These are phyloP conservation scores for Hysterangium stoloniferum DNA, from an alignment of 768 basidiomycete genomes.

Conservation along the genomic window DNA sequence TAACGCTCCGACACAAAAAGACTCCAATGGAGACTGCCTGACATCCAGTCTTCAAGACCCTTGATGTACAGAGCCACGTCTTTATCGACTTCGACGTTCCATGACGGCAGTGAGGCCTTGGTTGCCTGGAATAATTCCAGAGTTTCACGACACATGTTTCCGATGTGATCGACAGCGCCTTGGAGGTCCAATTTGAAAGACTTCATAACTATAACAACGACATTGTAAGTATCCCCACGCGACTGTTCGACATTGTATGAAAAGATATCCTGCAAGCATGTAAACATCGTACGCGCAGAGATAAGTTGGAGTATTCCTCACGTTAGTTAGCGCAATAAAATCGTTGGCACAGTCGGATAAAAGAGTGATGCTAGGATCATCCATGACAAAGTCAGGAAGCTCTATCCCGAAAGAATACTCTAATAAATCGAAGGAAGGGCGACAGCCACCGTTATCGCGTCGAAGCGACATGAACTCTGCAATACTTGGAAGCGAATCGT, in stretches of 20 bases:
- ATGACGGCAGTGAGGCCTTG: constrained; percentile 34
- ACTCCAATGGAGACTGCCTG: constrained; percentile 68
- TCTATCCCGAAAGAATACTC: constrained; percentile 12
- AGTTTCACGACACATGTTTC: constrained; percentile 28
- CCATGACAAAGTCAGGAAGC: constrained; percentile 17
- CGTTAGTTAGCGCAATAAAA: constrained; percentile 13
- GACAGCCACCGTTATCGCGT: constrained; percentile 3
- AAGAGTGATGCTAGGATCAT: constrained; percentile 13
- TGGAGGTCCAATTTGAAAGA: constrained; percentile 47
- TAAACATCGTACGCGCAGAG: background rate
- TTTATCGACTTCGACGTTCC: constrained; percentile 43
- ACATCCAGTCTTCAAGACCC: constrained; percentile 64
- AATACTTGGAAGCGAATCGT: constrained; percentile 27
- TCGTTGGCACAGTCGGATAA: constrained; percentile 8
- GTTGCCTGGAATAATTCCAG: constrained; percentile 27
- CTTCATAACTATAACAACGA: constrained; percentile 61
- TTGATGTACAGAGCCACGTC: constrained; percentile 45
- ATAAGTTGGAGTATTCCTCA: no score
- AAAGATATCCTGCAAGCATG: constrained; percentile 29
- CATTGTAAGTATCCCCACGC: constrained; percentile 61
- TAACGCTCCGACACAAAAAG: constrained; percentile 63
- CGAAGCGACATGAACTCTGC: constrained; percentile 2
- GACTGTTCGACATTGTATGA: constrained; percentile 51
- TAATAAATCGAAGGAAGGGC: constrained; percentile 18
- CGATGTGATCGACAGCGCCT: constrained; percentile 53